phyloP scores from a whole-genome alignment of 2,329 filamentous ascomycete species.

The Claviceps pazoutovae region DNA sequence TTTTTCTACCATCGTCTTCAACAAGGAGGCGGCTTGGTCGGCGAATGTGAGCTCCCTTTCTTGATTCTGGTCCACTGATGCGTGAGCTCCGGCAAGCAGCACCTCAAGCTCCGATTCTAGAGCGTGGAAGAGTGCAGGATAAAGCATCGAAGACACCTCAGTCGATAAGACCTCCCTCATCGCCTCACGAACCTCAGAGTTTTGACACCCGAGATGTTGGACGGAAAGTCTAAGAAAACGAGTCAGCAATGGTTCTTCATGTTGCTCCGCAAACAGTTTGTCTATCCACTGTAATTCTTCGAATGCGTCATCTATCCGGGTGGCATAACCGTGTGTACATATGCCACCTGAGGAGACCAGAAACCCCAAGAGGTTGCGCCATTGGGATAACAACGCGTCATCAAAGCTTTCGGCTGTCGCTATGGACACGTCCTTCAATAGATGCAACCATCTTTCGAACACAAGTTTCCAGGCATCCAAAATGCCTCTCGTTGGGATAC shows the following conservation, averaged over 20 bases:
- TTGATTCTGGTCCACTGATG: slow-evolving; percentile 34
- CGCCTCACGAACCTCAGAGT: slow-evolving; percentile 50
- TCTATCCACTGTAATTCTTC: slow-evolving; percentile 52
- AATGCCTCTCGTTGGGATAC: slow-evolving; percentile 51
- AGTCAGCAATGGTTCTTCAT: slow-evolving; percentile 45
- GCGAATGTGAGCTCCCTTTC: slow-evolving; percentile 52
- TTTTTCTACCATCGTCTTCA: slow-evolving; percentile 50
- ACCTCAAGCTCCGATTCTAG: slow-evolving; percentile 50
- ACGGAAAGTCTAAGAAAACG: slow-evolving; percentile 50
- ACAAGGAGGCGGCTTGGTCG: slow-evolving; percentile 50
- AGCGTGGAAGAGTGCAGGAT: slow-evolving; percentile 49
- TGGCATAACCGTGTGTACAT: slow-evolving; percentile 46
- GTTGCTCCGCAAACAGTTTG: slow-evolving; percentile 40
- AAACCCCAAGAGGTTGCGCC: slow-evolving; percentile 57
- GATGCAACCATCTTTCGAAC: slow-evolving; percentile 49
- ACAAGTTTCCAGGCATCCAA: slow-evolving; percentile 52
- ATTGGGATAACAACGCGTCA: slow-evolving; percentile 45
- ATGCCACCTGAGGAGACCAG: slow-evolving; percentile 52
- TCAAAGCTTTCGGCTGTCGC: slow-evolving; percentile 35
- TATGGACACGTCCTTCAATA: slow-evolving; percentile 50
- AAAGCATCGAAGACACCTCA: slow-evolving; percentile 49
- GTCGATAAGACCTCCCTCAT: slow-evolving; percentile 51
- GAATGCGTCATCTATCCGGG: slow-evolving; percentile 42
- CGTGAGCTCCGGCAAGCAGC: slow-evolving; percentile 43
- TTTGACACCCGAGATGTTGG: slow-evolving; percentile 49